Percentiles rank a stretch among this genome's conserved stretches.
Evolutionary conservation across 139 green algal genomes (phyloP).

Genomic region (Coelastrella sp.): DNA sequence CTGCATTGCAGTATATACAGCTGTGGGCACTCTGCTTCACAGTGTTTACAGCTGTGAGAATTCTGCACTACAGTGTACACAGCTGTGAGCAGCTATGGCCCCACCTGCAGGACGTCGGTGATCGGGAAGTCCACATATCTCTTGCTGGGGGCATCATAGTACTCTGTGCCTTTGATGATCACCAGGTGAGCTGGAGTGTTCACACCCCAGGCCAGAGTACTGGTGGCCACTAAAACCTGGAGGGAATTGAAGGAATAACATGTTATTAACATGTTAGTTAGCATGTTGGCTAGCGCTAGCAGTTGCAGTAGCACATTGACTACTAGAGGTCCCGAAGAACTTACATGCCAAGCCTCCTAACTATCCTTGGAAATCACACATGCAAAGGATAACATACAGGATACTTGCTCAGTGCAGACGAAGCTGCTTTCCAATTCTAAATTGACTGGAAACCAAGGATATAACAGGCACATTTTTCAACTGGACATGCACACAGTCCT

Average conservation of each 20-base stretch:
- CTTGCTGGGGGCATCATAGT: constrained; percentile 87
- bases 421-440: too few relatives aligned
- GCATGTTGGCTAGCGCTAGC: too few relatives aligned
- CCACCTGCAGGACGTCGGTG: constrained; percentile 96
- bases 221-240: constrained; percentile 90
- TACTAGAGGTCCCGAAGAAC: too few relatives aligned
- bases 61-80: not conserved
- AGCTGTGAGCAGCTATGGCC: not conserved
- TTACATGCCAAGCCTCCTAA: too few relatives aligned
- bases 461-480: too few relatives aligned
- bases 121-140: constrained; percentile 98
- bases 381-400: too few relatives aligned
- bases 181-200: constrained; percentile 97
- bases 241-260: not conserved
- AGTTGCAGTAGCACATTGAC: too few relatives aligned
- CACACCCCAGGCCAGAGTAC: constrained; percentile 95
- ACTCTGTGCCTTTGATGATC: constrained; percentile 98
- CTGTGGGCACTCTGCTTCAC: not conserved
- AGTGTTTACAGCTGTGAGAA: not conserved
- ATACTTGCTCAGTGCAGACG: too few relatives aligned
- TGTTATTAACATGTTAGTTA: not conserved
- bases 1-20: too few relatives aligned
- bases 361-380: too few relatives aligned
- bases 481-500: too few relatives aligned
- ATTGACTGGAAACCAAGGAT: too few relatives aligned